These are phyloP conservation scores for Juncus inflexus DNA, from an alignment of 176 grass and related monocot species.

Conservation along the genomic window DNA sequence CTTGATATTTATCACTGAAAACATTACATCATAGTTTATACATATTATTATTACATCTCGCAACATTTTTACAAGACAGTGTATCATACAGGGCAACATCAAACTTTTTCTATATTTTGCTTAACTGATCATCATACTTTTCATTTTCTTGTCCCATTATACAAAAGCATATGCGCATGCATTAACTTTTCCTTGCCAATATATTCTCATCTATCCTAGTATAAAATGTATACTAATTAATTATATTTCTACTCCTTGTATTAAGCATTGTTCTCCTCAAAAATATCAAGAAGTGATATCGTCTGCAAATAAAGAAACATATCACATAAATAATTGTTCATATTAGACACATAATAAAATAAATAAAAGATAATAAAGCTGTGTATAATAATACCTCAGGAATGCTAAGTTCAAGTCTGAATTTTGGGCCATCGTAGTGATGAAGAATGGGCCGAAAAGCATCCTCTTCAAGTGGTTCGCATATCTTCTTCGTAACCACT, in stretches of 20 bases:
- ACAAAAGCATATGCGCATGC: constrained; percentile 4
- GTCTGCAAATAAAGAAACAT: constrained; percentile 42
- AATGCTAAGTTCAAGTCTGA: constrained; percentile 86
- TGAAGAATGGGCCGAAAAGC: constrained; percentile 96
- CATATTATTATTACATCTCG: constrained; percentile 22
- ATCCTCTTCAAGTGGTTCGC: constrained; percentile 83
- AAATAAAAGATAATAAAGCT: neutral
- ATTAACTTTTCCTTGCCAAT: constrained; percentile 5
- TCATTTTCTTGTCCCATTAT: constrained; percentile 5
- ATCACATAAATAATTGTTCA: neutral
- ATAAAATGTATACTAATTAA: constrained; percentile 1
- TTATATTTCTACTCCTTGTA: neutral
- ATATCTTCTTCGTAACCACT: constrained; percentile 65
- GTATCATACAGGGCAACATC: neutral
- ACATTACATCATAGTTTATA: no score
- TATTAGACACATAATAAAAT: neutral
- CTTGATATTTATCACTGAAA: no score
- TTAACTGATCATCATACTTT: no score
- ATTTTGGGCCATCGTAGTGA: constrained; percentile 98
- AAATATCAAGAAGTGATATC: constrained; percentile 75
- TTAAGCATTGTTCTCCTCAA: constrained; percentile 69
- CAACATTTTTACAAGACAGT: constrained; percentile 23
- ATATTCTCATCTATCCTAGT: constrained; percentile 13
- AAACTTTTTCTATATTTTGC: constrained; percentile 5
- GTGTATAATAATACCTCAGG: constrained; percentile 43